Conservation (phyloP, 2,329 filamentous ascomycete species). For the Xylogone sp. region DNA sequence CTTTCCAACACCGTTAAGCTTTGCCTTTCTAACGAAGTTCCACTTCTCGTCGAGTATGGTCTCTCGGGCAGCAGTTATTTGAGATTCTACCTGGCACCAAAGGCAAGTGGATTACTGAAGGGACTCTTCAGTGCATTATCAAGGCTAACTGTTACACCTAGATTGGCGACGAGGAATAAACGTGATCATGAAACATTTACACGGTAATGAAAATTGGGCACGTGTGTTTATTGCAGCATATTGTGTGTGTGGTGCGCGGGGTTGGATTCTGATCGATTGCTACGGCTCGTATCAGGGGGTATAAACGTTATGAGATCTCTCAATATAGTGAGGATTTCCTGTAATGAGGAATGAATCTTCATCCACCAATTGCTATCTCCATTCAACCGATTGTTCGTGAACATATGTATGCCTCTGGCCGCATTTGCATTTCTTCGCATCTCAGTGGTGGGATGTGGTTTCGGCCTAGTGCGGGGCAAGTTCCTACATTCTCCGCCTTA, state of each 20-base stretch:
- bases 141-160: conserved; percentile 31
- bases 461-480: conserved; percentile 20
- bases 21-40: conserved; percentile 93
- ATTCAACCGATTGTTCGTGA: not conserved
- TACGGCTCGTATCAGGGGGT: not conserved
- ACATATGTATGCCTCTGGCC: not conserved
- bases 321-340: not conserved
- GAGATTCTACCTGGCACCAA: conserved; percentile 96
- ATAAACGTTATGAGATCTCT: not conserved
- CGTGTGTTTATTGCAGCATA: conserved; percentile 22
- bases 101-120: conserved; percentile 52
- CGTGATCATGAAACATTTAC: conserved; percentile 8
- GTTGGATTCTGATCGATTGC: conserved; percentile 9
- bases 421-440: not conserved
- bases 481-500: not conserved
- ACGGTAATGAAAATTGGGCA: conserved; percentile 24
- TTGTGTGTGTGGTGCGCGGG: conserved; percentile 24
- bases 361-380: not conserved
- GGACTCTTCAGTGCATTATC: not conserved
- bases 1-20: conserved; percentile 82
- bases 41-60: conserved; percentile 88
- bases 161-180: conserved; percentile 67
- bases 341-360: not conserved
- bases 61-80: conserved; percentile 81
- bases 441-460: not conserved